Base-by-base conservation (phyloP, 768 basidiomycete genomes). In the Agrocybe praecox region DNA sequence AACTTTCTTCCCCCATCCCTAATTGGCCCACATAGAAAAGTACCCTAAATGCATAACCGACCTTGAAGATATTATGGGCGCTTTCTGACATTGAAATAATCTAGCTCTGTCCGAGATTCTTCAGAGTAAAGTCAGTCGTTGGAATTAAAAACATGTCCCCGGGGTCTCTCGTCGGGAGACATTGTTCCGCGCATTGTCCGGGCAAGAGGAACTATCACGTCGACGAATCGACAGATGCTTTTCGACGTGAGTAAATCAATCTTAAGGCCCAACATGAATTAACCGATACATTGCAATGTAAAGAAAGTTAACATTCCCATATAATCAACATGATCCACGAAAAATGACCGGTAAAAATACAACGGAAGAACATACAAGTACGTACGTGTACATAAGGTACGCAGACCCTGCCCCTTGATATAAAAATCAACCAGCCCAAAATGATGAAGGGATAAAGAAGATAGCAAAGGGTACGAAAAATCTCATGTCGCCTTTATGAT, bases 161-260 rank as follows among this genome's bases (percentile, higher is more conserved):
- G 46, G 46, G 46, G 46, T 23, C 46, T 47, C 22, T 29, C 46
- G 46, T 29, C 46, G 22, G 26, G 26, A 23, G 8, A 12, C 12
- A 21, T 47, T 15, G 26, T 29, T 29, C 46, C 46, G 22, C 12
- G 22, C 22, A 21, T 15, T 15, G 15, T 50, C 1, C 19, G 17
- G 17, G 32, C 17, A 21, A 34, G 49, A 50, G 49, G 49, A 50
- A 50, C 49, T 50, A 50, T 50, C 49, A 50, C 23, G 49, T 50
- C 49, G 15, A 2, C 24, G 29, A 19, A 50, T 21, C 21, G 33
- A 24, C 48, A 49, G 26, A 24, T 21, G 2, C n/a, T n/a, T n/a
- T n/a, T 29, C 26, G 26, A 29, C 26, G 9, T 29, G 26, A 29
- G 26, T 29, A 29, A 29, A 5, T 29, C 9, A 5, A 29, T 9